Evolutionary conservation across 164 flowering plant species (phyloP), one percentile per base, ranked within the genome.

Genomic region (Sextonia rubra): DNA sequence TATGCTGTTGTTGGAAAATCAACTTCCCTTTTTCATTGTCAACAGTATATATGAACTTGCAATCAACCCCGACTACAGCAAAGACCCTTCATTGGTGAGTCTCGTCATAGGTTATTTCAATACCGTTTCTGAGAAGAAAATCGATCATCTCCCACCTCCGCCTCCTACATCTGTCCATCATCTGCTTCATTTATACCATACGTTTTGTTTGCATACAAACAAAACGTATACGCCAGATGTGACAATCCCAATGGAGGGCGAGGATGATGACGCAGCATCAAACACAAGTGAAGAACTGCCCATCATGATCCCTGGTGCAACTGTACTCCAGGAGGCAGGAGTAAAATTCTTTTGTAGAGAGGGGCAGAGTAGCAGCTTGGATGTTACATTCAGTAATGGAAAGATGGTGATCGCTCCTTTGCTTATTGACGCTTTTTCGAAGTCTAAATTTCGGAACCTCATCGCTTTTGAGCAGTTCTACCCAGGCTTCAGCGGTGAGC

Each of bases 331-430:
- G n/a, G 62, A 58, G n/a, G n/a, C 62, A 7, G 62, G 62, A 58
- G 18, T 58, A 17, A 58, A 22, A 58, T 58, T 58, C 22, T 17
- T 6, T 2, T 3, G 7, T 17, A 58, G 18, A 20, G 7, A 58
- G 23, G 6, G 18, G 30, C 56, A 2, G 72, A 24, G 44, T 77
- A 80, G 76, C 66, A 55, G 80, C 6, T 30, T 83, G 15, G 76
- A 83, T 55, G 37, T 85, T 1, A 63, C 62, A 15, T 85, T 83
- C 29, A 26, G 0, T 0, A 32, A 77, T 6, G 85, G 88, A 1
- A 73, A 78, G 12, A 48, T 83, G 1, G 49, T 71, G 67, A 80
- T 85, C 66, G 86, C 86, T 9, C 71, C 64, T 18, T 1, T 85
- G 3, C 0, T 7, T 5, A 30, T 83, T 17, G 30, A 48, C 22